A percentile compares a stretch with the other conserved stretches of the same genome.
phyloP scores from a whole-genome alignment of 192 early-diverging fungal genomes.

The Chytriomyces confervae region DNA sequence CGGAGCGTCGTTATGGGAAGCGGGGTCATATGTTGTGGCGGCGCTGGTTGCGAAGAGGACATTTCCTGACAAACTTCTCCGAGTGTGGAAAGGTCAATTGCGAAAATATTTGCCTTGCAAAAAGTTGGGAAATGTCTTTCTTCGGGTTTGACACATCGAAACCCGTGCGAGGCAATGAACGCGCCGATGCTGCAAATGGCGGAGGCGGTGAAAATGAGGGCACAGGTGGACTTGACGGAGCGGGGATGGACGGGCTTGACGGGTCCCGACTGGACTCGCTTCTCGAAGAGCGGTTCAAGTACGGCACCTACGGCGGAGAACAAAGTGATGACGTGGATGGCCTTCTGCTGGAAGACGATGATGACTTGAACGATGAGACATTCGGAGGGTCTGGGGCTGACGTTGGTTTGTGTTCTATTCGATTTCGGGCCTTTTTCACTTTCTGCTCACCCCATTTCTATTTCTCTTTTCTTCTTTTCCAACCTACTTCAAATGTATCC shows the following conservation, averaged over 20 bases:
- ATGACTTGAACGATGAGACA: slow-evolving; percentile 59
- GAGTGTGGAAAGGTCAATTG: no score
- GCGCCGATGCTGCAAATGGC: slow-evolving; percentile 14
- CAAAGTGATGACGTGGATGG: slow-evolving; percentile 34
- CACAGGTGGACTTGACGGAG: no score
- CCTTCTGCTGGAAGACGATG: slow-evolving; percentile 23
- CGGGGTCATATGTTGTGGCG: not conserved
- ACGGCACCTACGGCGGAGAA: slow-evolving; percentile 33
- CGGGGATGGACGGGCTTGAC: slow-evolving; percentile 6
- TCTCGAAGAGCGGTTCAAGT: slow-evolving; percentile 51
- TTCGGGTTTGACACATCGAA: slow-evolving; percentile 50
- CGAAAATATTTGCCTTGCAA: slow-evolving; percentile 4
- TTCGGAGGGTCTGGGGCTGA: slow-evolving; percentile 46
- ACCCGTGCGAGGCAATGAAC: slow-evolving; percentile 6
- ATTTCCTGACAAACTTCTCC: not conserved
- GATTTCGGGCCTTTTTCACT: slow-evolving; percentile 12
- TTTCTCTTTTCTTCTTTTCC: slow-evolving; percentile 13
- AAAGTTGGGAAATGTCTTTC: slow-evolving; percentile 35
- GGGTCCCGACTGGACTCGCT: slow-evolving; percentile 48
- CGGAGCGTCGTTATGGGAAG: no score
- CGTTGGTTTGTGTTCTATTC: not conserved
- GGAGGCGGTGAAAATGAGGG: slow-evolving; percentile 12
- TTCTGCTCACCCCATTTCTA: slow-evolving; percentile 1
- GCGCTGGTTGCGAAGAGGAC: not conserved
- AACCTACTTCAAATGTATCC: not conserved